Evolutionary conservation across 441 rosid genomes (phyloP), one percentile per base, ranked within the genome.

Genomic region (Euphorbia celastroides): DNA sequence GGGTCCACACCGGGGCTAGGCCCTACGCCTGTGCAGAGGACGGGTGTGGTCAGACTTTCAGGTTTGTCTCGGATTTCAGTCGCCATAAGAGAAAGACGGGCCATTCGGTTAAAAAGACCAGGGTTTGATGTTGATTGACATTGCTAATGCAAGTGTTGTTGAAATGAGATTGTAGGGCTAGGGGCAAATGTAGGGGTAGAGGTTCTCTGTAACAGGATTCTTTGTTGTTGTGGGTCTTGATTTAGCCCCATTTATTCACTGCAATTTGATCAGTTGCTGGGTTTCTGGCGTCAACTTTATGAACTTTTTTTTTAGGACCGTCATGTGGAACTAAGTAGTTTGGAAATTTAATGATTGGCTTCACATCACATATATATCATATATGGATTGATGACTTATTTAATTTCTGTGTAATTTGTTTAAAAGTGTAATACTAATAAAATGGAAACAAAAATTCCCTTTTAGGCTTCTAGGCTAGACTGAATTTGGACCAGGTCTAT

Each of bases 31-130:
- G 99, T 77, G 83, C 87, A 82, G 84, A 88, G 0, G 89, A 86
- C 26, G 94, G 83, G 12, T 94, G 98, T 31, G 95, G 86, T 42
- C 86, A 83, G 51, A 83, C 94, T 46, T 95, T 95, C 84, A 87
- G 97, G 84, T 94, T 89, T 70, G 97, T 94, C 32, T 94, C 98
- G 30, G 99, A 94, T 68, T 89, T 80, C 68, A 94, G 97, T 72
- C 88, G 98, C 36, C 98, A 94, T 75, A 82, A 97, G 77, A 83
- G 98, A 36, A 95, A 86, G 81, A 89, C 88, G 0, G 87, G 95
- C 16, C 99, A 92, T 73, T 83, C 89, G 0, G 80, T 73, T n/a
- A 95, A 88, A 80, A 89, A 87, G 77, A 77, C 69, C 61, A 88
- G 81, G 75, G 79, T 70, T 64, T 78, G 70, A 77, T 50, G 62